Base-by-base conservation (phyloP, 805 yeast species). In the Saccharomyces mikatae region DNA sequence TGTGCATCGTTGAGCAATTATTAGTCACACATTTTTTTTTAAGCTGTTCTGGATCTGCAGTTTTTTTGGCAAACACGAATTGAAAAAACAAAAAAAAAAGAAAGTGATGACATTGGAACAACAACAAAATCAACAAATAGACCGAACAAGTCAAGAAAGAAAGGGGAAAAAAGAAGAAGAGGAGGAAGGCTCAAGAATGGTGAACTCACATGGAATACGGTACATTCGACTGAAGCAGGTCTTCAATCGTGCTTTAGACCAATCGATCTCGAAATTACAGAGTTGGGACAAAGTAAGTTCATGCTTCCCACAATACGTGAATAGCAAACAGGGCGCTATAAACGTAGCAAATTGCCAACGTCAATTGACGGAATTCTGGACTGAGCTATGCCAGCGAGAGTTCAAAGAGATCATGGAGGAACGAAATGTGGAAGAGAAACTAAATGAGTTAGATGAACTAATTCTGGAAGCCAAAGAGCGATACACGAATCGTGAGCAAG, bases 301-400 rank as follows among this genome's bases (percentile, higher is more conserved):
- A 22, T 82, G 87, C 62, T 83, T 79, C 62, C 87, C 87, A 1
- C 66, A 70, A 6, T 74, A 81, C 47, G 74, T 83, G 2, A 53
- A 63, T n/a, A 67, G 76, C 14, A 71, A 69, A n/a, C 75, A 72
- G 26, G 85, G 84, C 2, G 66, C 70, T 3, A 70, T 70, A 26
- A 71, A 76, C 3, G 70, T 83, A 17, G 73, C 73, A 22, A 74
- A 75, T 27, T 83, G 84, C 6, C 71, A 81, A 49, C 68, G 71
- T 22, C 87, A 82, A 59, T 77, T 83, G 11, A 70, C 75, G 17
- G 71, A 74, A 46, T 80, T 77, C 58, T 82, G 84, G 81, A 73
- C 72, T 46, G 68, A 71, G 29, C 72, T 77, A n/a, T 73, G 78
- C 28, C 62, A 74, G 48, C 71, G 76, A 50, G 87, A 83, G 60